phyloP scores from a whole-genome alignment of 768 basidiomycete species.

The Amanita molliuscula region DNA sequence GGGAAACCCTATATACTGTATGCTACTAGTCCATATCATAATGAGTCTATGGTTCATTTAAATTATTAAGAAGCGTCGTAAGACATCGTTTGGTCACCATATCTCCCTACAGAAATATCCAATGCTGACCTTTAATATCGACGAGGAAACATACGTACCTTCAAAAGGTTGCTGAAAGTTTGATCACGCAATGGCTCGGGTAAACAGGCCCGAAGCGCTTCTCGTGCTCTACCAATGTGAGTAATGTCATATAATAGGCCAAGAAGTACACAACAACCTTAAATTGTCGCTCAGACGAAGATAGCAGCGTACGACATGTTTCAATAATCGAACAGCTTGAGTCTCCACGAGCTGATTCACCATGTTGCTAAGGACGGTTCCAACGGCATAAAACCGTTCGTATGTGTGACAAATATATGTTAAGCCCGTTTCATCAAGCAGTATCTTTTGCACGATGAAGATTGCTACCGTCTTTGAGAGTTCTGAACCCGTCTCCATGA shows the following conservation, averaged over 20 bases:
- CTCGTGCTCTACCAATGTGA: constrained; percentile 61
- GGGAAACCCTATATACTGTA: background rate
- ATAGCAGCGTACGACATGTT: constrained; percentile 98
- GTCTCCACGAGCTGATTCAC: constrained; percentile 96
- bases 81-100: constrained; percentile 97
- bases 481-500: constrained; percentile 99
- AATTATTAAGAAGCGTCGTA: constrained; percentile 81
- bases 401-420: constrained; percentile 99
- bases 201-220: constrained; percentile 89
- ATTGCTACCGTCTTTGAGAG: constrained; percentile 98
- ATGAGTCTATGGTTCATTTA: constrained; percentile 51
- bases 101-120: constrained; percentile 55
- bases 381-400: constrained; percentile 98
- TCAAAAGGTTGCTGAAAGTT: constrained; percentile 85
- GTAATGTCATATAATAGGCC: constrained; percentile 1
- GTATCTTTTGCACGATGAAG: constrained; percentile 98
- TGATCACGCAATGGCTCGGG: constrained; percentile 93
- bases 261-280: constrained; percentile 41
- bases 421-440: constrained; percentile 93
- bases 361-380: constrained; percentile 98
- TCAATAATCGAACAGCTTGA: constrained; percentile 90
- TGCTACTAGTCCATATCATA: constrained; percentile 1
- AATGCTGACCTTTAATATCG: constrained; percentile 7
- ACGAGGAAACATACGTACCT: constrained; percentile 38
- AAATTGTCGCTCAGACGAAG: constrained; percentile 92